Base-by-base conservation (phyloP, 129 eudicot genomes). In the Tanacetum coccineum region DNA sequence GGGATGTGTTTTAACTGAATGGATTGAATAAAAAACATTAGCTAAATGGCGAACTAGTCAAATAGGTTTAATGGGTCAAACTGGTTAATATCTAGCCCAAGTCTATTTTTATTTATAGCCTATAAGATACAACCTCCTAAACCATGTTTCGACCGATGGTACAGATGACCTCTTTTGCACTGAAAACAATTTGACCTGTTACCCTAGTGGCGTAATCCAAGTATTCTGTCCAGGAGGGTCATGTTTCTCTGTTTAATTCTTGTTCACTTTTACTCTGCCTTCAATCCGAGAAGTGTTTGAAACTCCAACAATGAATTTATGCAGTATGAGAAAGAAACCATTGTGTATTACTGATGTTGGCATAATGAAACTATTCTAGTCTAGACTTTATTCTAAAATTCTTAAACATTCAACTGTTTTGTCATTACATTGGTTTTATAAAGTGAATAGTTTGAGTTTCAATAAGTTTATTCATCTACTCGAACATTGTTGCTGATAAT, bases 391-490 rank as follows among this genome's bases (percentile, higher is more conserved):
- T 70, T 58, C 8, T 46, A 25, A 56, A 14, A 57, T 42, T 58
- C 9, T 22, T 15, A 45, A 70, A 20, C 40, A 12, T 46, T 20
- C 36, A 59, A 28, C 21, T 30, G 14, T 9, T 50, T 61, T 62
- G 6, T 32, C 39, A 32, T 32, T 32, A 32, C 5, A 32, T 32
- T 20, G 25, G 47, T 13, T 39, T 10, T 61, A 46, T 25, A 14
- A 18, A 26, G 20, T 17, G 47, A 71, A 71, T 71, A 13, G 15
- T 50, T 72, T 72, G 52, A 22, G 20, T 42, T 73, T 54, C 17
- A 64, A 22, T 40, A 22, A 21, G 21, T 21, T 60, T 18, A 11
- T 15, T 28, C 49, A 58, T 47, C 70, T 46, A 66, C 60, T 63
- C 39, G 10, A 12, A 57, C 17, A 18, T 54, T 28, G 32, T n/a